phyloP scores from a whole-genome alignment of 208 protist genomes.

The Vickermania ingenoplastis region DNA sequence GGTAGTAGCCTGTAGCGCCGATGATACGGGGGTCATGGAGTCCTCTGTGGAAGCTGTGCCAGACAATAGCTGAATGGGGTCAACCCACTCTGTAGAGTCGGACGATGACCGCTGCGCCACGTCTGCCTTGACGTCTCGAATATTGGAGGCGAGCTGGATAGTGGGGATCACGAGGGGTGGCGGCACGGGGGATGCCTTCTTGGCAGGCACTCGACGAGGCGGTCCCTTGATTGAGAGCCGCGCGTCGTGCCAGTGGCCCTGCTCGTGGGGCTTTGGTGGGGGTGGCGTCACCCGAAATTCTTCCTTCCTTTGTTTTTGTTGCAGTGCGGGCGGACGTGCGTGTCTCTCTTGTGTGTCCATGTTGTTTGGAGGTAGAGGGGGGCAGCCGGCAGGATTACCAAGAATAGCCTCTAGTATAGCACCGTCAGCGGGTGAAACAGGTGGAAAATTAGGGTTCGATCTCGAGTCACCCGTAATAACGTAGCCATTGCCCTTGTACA shows the following conservation, averaged over 20 bases:
- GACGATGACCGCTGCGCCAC: background rate
- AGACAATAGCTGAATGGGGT: background rate
- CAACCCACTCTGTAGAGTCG: background rate
- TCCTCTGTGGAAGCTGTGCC: background rate
- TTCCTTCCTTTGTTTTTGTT: too few relatives aligned
- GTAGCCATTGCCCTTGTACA: background rate
- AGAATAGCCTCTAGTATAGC: conserved; percentile 8
- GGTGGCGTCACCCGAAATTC: background rate
- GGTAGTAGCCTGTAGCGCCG: too few relatives aligned
- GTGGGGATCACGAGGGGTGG: too few relatives aligned
- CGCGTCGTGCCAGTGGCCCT: background rate
- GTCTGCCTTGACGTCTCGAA: too few relatives aligned
- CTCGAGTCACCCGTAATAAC: conserved; percentile 2
- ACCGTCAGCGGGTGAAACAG: conserved; percentile 9
- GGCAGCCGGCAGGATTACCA: background rate
- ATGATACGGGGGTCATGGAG: background rate
- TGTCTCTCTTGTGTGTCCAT: too few relatives aligned
- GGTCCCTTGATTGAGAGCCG: too few relatives aligned
- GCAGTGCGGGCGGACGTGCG: too few relatives aligned
- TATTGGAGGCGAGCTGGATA: background rate
- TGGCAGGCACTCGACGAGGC: too few relatives aligned
- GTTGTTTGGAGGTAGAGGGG: too few relatives aligned
- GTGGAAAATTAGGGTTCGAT: background rate
- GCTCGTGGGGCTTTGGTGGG: background rate
- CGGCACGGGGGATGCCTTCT: too few relatives aligned